These are phyloP conservation scores for Penicillium sp. DNA, from an alignment of 2,329 filamentous ascomycete genomes.

Conservation along the genomic window DNA sequence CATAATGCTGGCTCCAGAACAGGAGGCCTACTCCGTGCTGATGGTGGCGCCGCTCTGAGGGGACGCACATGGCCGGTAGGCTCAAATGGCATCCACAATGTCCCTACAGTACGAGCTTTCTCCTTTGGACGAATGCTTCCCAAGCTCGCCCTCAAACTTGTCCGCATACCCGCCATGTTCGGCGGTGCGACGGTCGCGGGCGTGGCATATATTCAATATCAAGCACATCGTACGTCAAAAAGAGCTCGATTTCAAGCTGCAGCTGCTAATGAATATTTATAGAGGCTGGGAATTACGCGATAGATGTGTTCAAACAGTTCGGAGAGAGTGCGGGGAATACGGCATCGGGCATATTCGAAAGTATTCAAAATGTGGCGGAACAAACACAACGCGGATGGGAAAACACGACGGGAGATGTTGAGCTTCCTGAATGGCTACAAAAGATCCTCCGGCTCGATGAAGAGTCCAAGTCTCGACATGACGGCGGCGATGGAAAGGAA, in stretches of 20 bases:
- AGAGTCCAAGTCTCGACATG: constrained; percentile 50
- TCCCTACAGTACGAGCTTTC: constrained; percentile 59
- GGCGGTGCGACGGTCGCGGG: constrained; percentile 83
- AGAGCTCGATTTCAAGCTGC: background rate
- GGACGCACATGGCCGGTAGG: constrained; percentile 72
- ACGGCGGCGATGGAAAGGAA: constrained; percentile 47
- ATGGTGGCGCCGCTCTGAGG: constrained; percentile 58
- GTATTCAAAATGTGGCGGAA: constrained; percentile 68
- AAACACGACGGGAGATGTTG: constrained; percentile 72
- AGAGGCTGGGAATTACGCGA: constrained; percentile 72
- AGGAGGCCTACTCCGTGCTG: constrained; percentile 64
- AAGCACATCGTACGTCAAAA: constrained; percentile 69
- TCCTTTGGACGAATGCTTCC: constrained; percentile 70
- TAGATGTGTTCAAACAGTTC: constrained; percentile 70
- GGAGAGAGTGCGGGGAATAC: constrained; percentile 66
- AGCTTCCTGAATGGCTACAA: constrained; percentile 72
- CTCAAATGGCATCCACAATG: constrained; percentile 72
- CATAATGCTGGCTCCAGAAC: constrained; percentile 59
- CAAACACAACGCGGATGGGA: constrained; percentile 79
- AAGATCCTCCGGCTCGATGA: constrained; percentile 63
- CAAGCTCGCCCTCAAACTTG: constrained; percentile 84
- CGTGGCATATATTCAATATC: constrained; percentile 90
- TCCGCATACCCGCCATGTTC: constrained; percentile 82
- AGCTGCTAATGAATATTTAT: constrained; percentile 13
- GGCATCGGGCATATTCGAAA: constrained; percentile 65